Base-by-base conservation (phyloP, 192 early-diverging fungal species). In the Podila clonocystis region DNA sequence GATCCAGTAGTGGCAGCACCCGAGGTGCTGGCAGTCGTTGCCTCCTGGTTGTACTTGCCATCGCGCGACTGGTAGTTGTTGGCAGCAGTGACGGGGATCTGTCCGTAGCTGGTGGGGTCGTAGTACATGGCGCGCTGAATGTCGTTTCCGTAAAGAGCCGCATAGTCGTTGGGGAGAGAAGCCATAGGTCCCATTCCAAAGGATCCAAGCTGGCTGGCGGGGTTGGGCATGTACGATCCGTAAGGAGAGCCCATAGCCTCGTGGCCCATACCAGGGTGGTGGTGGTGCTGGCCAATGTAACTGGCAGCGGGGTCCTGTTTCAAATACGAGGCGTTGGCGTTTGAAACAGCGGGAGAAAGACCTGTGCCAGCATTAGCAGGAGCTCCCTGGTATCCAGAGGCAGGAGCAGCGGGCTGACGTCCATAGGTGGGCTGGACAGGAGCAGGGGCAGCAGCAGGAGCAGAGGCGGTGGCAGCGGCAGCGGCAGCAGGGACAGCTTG, bases 101-200 rank as follows among this genome's bases (percentile, higher is more conserved):
- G 91, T 29, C 85, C 82, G 65, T 88, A 91, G 66, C 85, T 86
- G 28, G 88, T 62, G 9, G 90, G 87, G 64, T 84, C 83, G 86
- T 70, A 89, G 79, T 73, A 88, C 88, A 89, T 86, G 70, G 87
- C 87, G 33, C 92, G 87, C 79, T 91, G 91, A 9, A 89, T 84
- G 26, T 93, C 92, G 63, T 85, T 86, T 29, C 88, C 90, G 70
- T 91, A 91, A 19, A 91, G 71, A 12, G 86, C 88, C 36, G 84
- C 88, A 34, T 85, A 85, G 64, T 90, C 86, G 36, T 86, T 87
- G 38, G 86, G 88, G 19, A 86, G 72, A 15, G 76, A 75, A n/a
- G 74, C 84, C 73, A 89, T 87, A 9, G 87, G 89, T 28, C 70
- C 84, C 77, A 90, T 87, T 22, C 86, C 85, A 67, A 89, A 89